Base-by-base conservation (phyloP, 768 basidiomycete species). In the Suillus subluteus region DNA sequence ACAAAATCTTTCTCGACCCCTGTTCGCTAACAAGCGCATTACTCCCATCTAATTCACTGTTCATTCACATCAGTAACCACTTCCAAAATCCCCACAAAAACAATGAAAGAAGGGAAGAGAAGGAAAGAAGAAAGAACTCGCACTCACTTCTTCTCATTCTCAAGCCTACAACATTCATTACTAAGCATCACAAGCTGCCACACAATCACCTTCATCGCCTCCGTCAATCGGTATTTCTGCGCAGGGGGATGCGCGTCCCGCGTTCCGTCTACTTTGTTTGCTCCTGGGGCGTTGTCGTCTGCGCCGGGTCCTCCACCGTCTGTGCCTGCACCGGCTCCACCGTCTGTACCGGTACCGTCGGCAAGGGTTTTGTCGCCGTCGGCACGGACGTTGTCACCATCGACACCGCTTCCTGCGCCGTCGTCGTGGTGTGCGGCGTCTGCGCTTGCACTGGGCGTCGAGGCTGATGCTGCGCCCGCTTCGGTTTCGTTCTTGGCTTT, bases 151-250 rank as follows among this genome's bases (percentile, higher is more conserved):
- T 88, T 88, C 81, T 88, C 87, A 66, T 88, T 88, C 78, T 88
- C 80, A 52, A 85, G 64, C 66, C 91, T 82, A 77, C 91, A 93
- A 64, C 89, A 89, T 79, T 94, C 91, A 72, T 95, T 94, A 74
- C 92, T 94, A 65, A 95, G 73, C 74, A 88, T 82, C 63, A 94
- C 91, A 8, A 95, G 81, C 75, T 90, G 85, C 92, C 92, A 96
- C 68, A 96, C 86, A 37, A 87, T 84, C 48, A 76, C 77, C 81
- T 93, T 92, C 91, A 96, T 93, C 67, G 76, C 74, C 66, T 96
- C 95, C 46, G 91, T 93, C 81, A 95, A 78, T 6, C 89, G 79
- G 75, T 91, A 97, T 77, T 88, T 89, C 79, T 91, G 91, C 71
- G 82, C 80, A 0, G 95, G 94, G 52, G 91, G 87, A 48, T 91